Conservation (phyloP, 2,329 filamentous ascomycete species). For the Diaporthe australafricana region DNA sequence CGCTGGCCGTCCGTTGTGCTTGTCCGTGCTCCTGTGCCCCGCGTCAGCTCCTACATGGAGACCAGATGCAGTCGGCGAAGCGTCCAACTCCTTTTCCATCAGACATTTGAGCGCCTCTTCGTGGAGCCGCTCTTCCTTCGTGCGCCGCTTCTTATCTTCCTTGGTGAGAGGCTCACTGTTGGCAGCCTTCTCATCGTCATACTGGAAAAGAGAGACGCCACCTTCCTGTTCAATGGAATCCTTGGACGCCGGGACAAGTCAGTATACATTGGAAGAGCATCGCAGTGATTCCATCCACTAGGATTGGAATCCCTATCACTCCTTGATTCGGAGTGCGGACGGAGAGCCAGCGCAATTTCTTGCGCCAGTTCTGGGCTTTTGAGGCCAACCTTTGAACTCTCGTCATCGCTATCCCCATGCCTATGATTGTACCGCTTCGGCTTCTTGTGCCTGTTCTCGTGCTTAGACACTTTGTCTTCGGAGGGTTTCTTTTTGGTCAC, state of each 20-base stretch:
- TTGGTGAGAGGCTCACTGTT: not conserved
- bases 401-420: slow-evolving; percentile 11
- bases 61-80: not conserved
- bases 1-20: slow-evolving; percentile 30
- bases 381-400: slow-evolving; percentile 35
- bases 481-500: slow-evolving; percentile 38
- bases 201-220: slow-evolving; percentile 28
- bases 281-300: slow-evolving; percentile 26
- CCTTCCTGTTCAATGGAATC: slow-evolving; percentile 30
- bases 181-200: not conserved
- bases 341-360: slow-evolving; percentile 35
- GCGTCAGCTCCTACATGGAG: not conserved
- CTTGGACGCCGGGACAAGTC: slow-evolving; percentile 22
- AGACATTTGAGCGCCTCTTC: slow-evolving; percentile 27
- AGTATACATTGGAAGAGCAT: slow-evolving; percentile 4
- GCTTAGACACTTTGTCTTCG: slow-evolving; percentile 34
- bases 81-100: slow-evolving; percentile 5
- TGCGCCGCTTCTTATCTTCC: slow-evolving; percentile 29
- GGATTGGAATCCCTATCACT: not conserved
- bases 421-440: slow-evolving; percentile 14
- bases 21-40: slow-evolving; percentile 34
- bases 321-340: slow-evolving; percentile 3
- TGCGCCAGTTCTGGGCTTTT: slow-evolving; percentile 35
- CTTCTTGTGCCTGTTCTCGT: slow-evolving; percentile 35
- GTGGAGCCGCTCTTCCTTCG: slow-evolving; percentile 25